A percentile compares a stretch with the other conserved stretches of the same genome.
Evolutionary conservation across 768 basidiomycete species (phyloP).

Genomic region (Calocybe cyanea): DNA sequence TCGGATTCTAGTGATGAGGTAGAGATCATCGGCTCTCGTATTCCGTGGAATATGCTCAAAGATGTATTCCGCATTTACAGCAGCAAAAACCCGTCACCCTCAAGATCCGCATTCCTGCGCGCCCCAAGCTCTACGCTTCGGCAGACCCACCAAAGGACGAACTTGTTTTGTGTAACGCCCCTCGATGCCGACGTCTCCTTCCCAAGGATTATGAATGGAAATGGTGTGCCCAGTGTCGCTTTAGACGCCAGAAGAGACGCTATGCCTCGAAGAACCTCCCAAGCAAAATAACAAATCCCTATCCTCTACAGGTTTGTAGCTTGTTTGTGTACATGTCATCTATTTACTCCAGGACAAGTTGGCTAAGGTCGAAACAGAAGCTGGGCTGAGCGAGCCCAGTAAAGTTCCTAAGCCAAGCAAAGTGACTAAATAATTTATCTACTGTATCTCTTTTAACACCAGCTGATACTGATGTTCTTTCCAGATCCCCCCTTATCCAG

Average conservation of each 20-base stretch:
- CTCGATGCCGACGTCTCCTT: slow-evolving; percentile 30
- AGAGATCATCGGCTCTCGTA: slow-evolving; percentile 1
- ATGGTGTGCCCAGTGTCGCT: slow-evolving; percentile 38
- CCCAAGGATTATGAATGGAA: slow-evolving; percentile 35
- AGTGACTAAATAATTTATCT: no score
- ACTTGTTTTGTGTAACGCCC: slow-evolving; percentile 25
- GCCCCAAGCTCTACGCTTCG: slow-evolving; percentile 2
- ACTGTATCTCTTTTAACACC: no score
- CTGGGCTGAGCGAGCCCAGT: no score
- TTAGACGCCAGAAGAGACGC: slow-evolving; percentile 28
- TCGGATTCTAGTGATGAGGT: slow-evolving; percentile 8
- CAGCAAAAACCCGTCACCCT: slow-evolving; percentile 17
- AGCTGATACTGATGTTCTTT: slow-evolving; percentile 12
- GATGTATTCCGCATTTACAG: background rate
- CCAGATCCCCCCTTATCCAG: slow-evolving; percentile 28
- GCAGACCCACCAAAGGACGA: background rate
- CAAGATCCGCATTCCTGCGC: slow-evolving; percentile 33
- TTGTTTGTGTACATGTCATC: no score
- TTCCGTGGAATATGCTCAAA: background rate
- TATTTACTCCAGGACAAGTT: no score
- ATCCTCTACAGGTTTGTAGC: no score
- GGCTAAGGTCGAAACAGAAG: no score
- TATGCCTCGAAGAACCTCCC: slow-evolving; percentile 15
- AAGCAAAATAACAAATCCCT: no score
- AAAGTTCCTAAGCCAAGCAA: no score